Evolutionary conservation across 2,329 filamentous ascomycete species (phyloP), one percentile per base, ranked within the genome.

Genomic region (Colletotrichum spaethianum): DNA sequence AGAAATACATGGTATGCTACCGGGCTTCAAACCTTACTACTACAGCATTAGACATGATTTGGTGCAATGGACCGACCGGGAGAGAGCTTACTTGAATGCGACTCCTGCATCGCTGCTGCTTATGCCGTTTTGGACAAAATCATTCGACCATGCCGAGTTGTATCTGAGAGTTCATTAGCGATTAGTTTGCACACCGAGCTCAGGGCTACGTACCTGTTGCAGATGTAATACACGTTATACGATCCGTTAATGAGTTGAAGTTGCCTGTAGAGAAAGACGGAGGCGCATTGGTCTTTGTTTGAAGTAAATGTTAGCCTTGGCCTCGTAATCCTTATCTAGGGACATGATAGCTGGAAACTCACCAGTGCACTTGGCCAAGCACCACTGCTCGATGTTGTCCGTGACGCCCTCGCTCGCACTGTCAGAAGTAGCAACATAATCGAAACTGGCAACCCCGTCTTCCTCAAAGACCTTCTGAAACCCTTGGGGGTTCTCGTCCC

Each of bases 401-500:
- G 62, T 61, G 16, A 70, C 28, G 14, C 55, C 46, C 1, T 44
- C 62, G 20, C 38, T 60, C 9, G 53, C 44, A 12, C 62, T 61
- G 11, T 65, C 38, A 11, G 55, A 61, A 4, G 23, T 31, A 9
- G 20, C n/a, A 12, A 48, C 62, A 11, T 61, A 61, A 11, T 18
- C 3, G 3, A 4, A 14, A 31, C 62, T 61, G 11, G 38, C 55
- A 1, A 66, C 40, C 6, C 38, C 60, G 14, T 70, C 67, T 7
- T 23, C 28, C 31, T 66, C 67, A n/a, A 48, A 48, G 36, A 70
- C 55, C 18, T 48, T 67, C 6, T n/a, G 60, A 38, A 61, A 70
- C 7, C 67, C 67, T 4, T 8, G 16, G 4, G 62, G 38, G n/a
- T 46, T 60, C 3, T 60, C 40, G 28, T 12, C 33, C 62, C 62